These are phyloP conservation scores for Glycine latifolia DNA, from an alignment of 306 rosid species.

Conservation along the genomic window DNA sequence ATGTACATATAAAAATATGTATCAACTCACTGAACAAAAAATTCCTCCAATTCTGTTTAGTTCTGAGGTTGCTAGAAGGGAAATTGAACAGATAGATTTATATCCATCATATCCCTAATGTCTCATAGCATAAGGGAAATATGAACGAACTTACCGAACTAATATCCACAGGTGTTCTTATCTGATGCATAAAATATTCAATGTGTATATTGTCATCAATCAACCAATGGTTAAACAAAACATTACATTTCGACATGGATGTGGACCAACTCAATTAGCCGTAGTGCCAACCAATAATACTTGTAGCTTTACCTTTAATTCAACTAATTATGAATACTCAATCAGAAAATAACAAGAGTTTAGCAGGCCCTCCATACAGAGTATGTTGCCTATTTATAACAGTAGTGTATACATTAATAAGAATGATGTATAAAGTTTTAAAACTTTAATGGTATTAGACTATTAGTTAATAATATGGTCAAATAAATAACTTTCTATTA, in stretches of 20 bases:
- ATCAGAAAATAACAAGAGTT: neutral
- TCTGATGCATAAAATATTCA: neutral
- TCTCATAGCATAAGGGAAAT: neutral
- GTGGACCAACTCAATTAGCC: no score
- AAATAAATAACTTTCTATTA: slow-evolving; percentile 7
- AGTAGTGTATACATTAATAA: neutral
- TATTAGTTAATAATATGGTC: neutral
- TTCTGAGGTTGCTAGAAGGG: no score
- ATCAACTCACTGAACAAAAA: no score
- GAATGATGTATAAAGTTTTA: neutral
- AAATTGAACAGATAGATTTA: no score
- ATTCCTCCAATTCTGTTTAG: no score
- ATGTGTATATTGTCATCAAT: no score
- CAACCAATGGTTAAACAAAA: no score
- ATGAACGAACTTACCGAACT: neutral
- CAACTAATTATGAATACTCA: neutral
- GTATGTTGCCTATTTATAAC: neutral
- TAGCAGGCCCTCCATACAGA: neutral
- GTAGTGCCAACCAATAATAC: no score
- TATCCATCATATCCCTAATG: neutral
- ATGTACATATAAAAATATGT: no score
- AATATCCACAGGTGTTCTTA: no score
- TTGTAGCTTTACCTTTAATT: neutral
- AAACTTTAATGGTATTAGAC: neutral
- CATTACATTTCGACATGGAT: no score